These are phyloP conservation scores for Lipomyces chichibuensis DNA, from an alignment of 805 yeast genomes.

Conservation along the genomic window DNA sequence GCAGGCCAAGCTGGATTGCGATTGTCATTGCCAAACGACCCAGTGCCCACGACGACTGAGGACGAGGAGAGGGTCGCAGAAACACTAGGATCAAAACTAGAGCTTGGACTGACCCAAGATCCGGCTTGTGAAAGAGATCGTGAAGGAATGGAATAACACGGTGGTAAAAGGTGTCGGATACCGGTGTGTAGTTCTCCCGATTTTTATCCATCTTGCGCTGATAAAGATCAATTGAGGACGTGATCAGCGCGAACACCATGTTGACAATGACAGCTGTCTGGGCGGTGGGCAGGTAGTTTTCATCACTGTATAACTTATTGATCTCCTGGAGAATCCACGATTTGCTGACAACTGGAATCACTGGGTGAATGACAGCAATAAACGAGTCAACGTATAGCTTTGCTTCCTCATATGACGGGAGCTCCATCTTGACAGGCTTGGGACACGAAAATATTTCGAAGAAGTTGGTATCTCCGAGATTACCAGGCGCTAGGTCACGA, in stretches of 20 bases:
- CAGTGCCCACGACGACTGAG: constrained; percentile 27
- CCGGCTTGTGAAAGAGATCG: constrained; percentile 20
- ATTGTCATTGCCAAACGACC: constrained; percentile 27
- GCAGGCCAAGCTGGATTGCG: constrained; percentile 31
- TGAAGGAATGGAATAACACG: constrained; percentile 20
- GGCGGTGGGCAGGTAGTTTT: constrained; percentile 17
- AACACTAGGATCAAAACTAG: constrained; percentile 23
- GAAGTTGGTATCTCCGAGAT: constrained; percentile 22
- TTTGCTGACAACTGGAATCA: constrained; percentile 23
- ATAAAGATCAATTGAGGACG: constrained; percentile 23
- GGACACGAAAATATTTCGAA: constrained; percentile 14
- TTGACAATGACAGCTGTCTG: constrained; percentile 26
- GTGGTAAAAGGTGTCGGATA: constrained; percentile 23
- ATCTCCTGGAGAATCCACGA: constrained; percentile 25
- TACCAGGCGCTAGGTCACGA: constrained; percentile 26
- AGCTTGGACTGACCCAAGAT: constrained; percentile 21
- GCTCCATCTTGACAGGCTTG: constrained; percentile 19
- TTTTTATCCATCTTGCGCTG: constrained; percentile 26
- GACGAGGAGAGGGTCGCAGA: constrained; percentile 30
- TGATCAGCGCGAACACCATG: constrained; percentile 29
- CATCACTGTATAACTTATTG: constrained; percentile 18
- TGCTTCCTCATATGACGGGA: constrained; percentile 33
- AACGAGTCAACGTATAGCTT: constrained; percentile 21
- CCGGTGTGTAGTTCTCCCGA: constrained; percentile 13
- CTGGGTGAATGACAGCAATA: constrained; percentile 24